Conservation (phyloP, 2,329 filamentous ascomycete genomes). For the Mycosphaerella arachidis region DNA sequence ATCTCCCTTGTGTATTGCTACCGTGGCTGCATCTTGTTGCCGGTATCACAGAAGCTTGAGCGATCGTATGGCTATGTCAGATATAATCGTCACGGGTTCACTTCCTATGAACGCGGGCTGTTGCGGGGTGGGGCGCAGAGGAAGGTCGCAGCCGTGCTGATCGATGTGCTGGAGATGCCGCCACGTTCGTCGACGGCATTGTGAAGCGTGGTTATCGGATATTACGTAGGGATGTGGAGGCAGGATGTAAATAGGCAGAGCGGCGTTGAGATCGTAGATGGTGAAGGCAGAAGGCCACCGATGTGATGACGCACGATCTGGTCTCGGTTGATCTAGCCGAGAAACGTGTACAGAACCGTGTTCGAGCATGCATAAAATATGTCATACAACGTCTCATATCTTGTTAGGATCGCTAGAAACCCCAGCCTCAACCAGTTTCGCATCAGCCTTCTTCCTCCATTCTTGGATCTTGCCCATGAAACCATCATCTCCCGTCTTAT, state of each 20-base stretch:
- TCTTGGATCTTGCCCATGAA: constrained; percentile 28
- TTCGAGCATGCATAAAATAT: not conserved
- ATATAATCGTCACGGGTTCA: not conserved
- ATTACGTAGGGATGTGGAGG: not conserved
- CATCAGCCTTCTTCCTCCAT: constrained; percentile 26
- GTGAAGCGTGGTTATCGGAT: not conserved
- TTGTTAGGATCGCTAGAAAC: constrained; percentile 24
- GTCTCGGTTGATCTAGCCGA: not conserved
- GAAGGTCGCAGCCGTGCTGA: not conserved
- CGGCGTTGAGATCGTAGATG: not conserved
- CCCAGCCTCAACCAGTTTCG: constrained; percentile 25
- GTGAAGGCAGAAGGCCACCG: not conserved
- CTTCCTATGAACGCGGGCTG: not conserved
- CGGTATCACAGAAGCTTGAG: not conserved
- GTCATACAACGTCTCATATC: constrained; percentile 3
- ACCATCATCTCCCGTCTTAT: constrained; percentile 26
- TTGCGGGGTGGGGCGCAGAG: not conserved
- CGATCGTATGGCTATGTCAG: not conserved
- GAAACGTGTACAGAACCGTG: not conserved
- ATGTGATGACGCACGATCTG: not conserved
- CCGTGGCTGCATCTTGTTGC: not conserved
- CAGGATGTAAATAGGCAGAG: not conserved
- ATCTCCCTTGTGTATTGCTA: not conserved
- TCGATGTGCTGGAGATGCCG: not conserved
- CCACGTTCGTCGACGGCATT: not conserved